Evolutionary conservation across 495 filamentous ascomycete species (phyloP), one percentile per base, ranked within the genome.

Genomic region (Penicilliopsis zonata): DNA sequence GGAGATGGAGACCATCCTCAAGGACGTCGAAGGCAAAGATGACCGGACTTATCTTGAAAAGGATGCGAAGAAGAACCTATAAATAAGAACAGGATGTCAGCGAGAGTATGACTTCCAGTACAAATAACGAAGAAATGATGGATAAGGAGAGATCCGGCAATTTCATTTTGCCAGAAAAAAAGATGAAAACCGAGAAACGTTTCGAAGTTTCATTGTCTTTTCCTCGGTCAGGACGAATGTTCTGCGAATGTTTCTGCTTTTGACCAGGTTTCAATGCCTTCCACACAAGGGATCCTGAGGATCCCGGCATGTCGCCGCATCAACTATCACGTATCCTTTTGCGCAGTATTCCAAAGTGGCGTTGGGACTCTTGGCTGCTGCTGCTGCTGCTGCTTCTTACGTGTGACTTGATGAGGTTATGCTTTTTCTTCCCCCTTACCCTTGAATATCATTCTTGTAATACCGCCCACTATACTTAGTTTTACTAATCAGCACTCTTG

Each of bases 21-120:
- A 79, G 54, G 74, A 78, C 40, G 82, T 94, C 2, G 88, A 96
- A 57, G 88, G 88, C 20, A 72, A 76, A 16, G 88, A 96, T 55
- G 85, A 92, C 43, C 68, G 86, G 43, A 65, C 52, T 13, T 93
- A 93, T 50, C 57, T 57, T 17, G 44, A 54, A 1, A 57, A 65
- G 18, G 52, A 59, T 5, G 52, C 55, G 14, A 38, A 67, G 49
- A 71, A 72, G 41, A 41, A 44, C 3, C 24, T 59, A 31, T 63
- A 43, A 53, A 13, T 33, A 20, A 18, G 13, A 3, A 3, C 3
- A 10, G 13, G n/a, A 15, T n/a, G n/a, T 30, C n/a, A n/a, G n/a
- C n/a, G n/a, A n/a, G n/a, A n/a, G n/a, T n/a, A n/a, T n/a, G n/a
- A n/a, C n/a, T n/a, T n/a, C n/a, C n/a, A n/a, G n/a, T n/a, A n/a